Base-by-base conservation (phyloP, 345 rosid species). In the Euphorbia pulcherrima region DNA sequence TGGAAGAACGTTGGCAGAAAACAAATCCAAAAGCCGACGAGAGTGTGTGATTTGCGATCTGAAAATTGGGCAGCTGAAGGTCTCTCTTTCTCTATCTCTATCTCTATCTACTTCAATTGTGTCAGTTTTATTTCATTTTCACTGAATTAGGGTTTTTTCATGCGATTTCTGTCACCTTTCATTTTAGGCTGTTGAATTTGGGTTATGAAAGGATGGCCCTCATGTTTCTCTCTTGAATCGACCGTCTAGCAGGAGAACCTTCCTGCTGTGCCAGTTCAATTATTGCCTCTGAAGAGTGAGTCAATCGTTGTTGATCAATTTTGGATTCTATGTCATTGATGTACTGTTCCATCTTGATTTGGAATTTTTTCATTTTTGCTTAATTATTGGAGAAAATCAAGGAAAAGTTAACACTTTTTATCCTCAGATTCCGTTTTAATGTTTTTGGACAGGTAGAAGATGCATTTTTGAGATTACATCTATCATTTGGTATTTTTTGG, bases 171-270 rank as follows among this genome's bases (percentile, higher is more conserved):
- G n/a, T n/a, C n/a, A n/a, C n/a, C n/a, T n/a, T n/a, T n/a, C n/a
- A n/a, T n/a, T n/a, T n/a, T n/a, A n/a, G n/a, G n/a, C n/a, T n/a
- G n/a, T n/a, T n/a, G n/a, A n/a, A n/a, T n/a, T n/a, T n/a, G 92
- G 71, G 84, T 87, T 29, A 81, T 92, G 75, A 92, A 86, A 76
- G 92, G 95, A 6, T 90, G 97, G 93, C 97, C 97, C 67, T 80
- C 89, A 51, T 89, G 95, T 82, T 82, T 83, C 67, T 77, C 78
- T 47, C 80, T 75, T 40, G 88, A 81, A 60, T 68, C 79, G 12
- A 79, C 84, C 27, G 56, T 69, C 2, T 47, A 80, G 66, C 75
- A 74, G 77, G 75, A 84, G 72, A 80, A 61, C 65, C 68, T 79
- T 74, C 81, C 83, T 9, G 65, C 84, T 46, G 60, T 79, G 59